phyloP scores from a whole-genome alignment of 2,329 filamentous ascomycete species.

The Nakataea oryzae region DNA sequence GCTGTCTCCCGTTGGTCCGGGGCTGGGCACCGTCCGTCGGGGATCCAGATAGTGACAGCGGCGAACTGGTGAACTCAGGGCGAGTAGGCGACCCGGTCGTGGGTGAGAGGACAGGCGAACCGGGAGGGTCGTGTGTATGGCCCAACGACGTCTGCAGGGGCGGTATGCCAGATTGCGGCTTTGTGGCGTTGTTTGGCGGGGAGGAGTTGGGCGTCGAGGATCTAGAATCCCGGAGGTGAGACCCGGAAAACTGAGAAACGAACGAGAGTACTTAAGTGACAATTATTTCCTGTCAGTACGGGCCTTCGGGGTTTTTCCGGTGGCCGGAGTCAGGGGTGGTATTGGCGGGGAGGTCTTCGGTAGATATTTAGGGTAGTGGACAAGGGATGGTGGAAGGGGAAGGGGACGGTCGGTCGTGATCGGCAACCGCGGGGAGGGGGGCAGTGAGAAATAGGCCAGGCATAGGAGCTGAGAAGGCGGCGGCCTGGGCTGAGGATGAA shows the following conservation, averaged over 20 bases:
- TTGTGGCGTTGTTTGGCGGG: conserved; percentile 24
- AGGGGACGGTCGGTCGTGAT: background rate
- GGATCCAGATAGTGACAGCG: conserved; percentile 25
- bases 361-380: background rate
- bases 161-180: conserved; percentile 15
- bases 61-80: conserved; percentile 20
- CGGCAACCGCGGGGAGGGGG: background rate
- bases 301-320: background rate
- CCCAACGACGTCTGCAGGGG: conserved; percentile 4
- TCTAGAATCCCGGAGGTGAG: conserved; percentile 25
- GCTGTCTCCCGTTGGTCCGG: conserved; percentile 28
- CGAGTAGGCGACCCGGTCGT: conserved; percentile 14
- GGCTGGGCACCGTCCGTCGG: conserved; percentile 25
- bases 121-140: conserved; percentile 6
- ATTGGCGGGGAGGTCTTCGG: background rate
- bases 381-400: background rate
- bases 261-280: conserved; percentile 63
- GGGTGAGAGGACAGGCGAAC: conserved; percentile 9
- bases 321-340: background rate
- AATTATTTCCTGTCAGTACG: background rate
- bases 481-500: background rate
- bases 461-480: background rate
- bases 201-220: conserved; percentile 33
- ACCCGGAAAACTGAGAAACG: conserved; percentile 67
- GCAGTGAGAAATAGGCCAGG: background rate